Conservation (phyloP, 305 asterid genomes). For the Euphrasia arctica region DNA sequence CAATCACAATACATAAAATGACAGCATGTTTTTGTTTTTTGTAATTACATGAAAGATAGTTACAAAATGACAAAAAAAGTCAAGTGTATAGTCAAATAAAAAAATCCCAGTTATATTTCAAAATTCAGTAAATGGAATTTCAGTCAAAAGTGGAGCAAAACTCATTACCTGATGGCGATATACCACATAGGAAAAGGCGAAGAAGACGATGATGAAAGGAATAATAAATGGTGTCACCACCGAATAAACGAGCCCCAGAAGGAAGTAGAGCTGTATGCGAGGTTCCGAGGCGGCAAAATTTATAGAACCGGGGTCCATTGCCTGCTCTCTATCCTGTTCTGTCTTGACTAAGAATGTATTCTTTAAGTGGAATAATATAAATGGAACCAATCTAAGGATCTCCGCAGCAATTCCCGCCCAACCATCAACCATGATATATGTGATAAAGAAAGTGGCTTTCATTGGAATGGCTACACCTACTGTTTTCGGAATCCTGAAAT, state of each 20-base stretch:
- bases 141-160: neutral
- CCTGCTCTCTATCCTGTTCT: conserved; percentile 75
- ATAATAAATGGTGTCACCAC: conserved; percentile 74
- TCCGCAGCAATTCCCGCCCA: conserved; percentile 97
- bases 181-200: conserved; percentile 75
- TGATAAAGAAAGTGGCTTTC: conserved; percentile 94
- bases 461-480: conserved; percentile 85
- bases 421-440: conserved; percentile 95
- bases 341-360: conserved; percentile 88
- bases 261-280: conserved; percentile 79
- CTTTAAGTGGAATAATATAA: conserved; percentile 66
- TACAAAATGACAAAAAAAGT: too few species aligned
- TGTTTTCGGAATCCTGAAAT: conserved; percentile 76
- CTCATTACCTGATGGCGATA: conserved; percentile 85
- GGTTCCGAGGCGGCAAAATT: conserved; percentile 63
- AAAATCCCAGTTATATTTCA: too few species aligned
- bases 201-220: conserved; percentile 88
- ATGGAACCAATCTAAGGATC: conserved; percentile 69
- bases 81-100: too few species aligned
- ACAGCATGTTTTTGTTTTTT: too few species aligned
- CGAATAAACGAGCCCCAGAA: conserved; percentile 84
- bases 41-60: too few species aligned
- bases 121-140: too few species aligned
- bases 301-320: conserved; percentile 87
- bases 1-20: too few species aligned